phyloP scores from a whole-genome alignment of 495 filamentous ascomycete genomes.

The Penicillium turbatum region DNA sequence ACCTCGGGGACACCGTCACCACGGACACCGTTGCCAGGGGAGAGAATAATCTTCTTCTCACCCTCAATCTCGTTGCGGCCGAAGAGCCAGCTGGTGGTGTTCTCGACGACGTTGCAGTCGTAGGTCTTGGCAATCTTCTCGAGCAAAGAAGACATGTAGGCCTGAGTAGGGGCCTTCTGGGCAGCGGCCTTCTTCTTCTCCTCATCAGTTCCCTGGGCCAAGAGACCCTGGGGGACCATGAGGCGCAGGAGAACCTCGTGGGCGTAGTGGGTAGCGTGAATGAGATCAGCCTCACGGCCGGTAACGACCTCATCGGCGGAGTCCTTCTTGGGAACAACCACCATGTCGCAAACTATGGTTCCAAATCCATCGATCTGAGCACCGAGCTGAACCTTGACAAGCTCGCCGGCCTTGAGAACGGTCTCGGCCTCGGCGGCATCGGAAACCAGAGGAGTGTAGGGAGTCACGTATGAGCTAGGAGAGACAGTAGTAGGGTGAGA shows the following conservation, averaged over 20 bases:
- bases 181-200: constrained; percentile 89
- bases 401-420: constrained; percentile 74
- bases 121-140: constrained; percentile 91
- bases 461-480: constrained; percentile 88
- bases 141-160: constrained; percentile 76
- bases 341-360: constrained; percentile 91
- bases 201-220: constrained; percentile 80
- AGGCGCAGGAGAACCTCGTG: constrained; percentile 91
- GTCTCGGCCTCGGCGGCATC: constrained; percentile 79
- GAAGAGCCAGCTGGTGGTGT: constrained; percentile 94
- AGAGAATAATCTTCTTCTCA: constrained; percentile 95
- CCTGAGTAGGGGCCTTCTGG: constrained; percentile 72
- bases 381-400: constrained; percentile 93
- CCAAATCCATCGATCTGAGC: constrained; percentile 98
- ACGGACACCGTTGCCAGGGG: constrained; percentile 78
- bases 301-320: constrained; percentile 54
- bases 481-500: constrained; percentile 94
- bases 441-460: constrained; percentile 85
- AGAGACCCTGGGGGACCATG: constrained; percentile 81
- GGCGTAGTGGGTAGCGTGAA: constrained; percentile 88
- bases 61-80: constrained; percentile 96
- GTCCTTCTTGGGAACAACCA: constrained; percentile 62
- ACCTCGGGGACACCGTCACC: constrained; percentile 88
- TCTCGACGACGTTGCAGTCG: constrained; percentile 91
- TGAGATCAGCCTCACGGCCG: constrained; percentile 76